Evolutionary conservation across 352 stramenopile species (phyloP).

Genomic region (Halophytophthora polymorphica): DNA sequence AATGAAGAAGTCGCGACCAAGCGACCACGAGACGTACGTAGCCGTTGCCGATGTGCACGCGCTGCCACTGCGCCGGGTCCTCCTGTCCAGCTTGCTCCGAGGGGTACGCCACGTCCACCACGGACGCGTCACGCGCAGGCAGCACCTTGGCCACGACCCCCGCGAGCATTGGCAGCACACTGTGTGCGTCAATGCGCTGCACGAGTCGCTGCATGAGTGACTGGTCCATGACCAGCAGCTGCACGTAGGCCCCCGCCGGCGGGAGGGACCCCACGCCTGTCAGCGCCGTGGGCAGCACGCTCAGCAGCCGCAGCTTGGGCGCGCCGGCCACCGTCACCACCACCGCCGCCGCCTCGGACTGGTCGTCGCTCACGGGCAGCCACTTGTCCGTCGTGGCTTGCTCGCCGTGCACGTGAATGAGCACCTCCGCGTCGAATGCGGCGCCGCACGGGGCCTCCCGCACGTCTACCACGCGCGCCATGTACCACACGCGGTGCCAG

Average conservation of each 20-base stretch:
- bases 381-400: constrained; percentile 45
- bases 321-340: constrained; percentile 2
- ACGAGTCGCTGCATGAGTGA: constrained; percentile 12
- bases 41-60: constrained; percentile 49
- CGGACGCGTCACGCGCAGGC: constrained; percentile 38
- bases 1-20: constrained; percentile 1
- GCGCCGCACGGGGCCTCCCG: constrained; percentile 1
- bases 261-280: constrained; percentile 41
- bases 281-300: constrained; percentile 18
- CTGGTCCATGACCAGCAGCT: constrained; percentile 36
- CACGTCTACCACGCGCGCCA: constrained; percentile 34
- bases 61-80: constrained; percentile 9
- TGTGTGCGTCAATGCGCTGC: constrained; percentile 6
- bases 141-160: constrained; percentile 41
- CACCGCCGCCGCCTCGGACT: too few species aligned
- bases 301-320: constrained; percentile 25
- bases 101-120: constrained; percentile 49
- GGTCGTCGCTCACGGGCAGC: constrained; percentile 19
- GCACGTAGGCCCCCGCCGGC: constrained; percentile 26
- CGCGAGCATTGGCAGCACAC: constrained; percentile 15
- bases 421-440: constrained; percentile 15
- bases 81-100: constrained; percentile 13
- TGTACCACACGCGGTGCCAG: constrained; percentile 47
- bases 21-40: constrained; percentile 30
- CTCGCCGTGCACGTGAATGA: constrained; percentile 48